Evolutionary conservation across 805 yeast genomes (phyloP).

Genomic region (Cyberlindnera galapagoensis): DNA sequence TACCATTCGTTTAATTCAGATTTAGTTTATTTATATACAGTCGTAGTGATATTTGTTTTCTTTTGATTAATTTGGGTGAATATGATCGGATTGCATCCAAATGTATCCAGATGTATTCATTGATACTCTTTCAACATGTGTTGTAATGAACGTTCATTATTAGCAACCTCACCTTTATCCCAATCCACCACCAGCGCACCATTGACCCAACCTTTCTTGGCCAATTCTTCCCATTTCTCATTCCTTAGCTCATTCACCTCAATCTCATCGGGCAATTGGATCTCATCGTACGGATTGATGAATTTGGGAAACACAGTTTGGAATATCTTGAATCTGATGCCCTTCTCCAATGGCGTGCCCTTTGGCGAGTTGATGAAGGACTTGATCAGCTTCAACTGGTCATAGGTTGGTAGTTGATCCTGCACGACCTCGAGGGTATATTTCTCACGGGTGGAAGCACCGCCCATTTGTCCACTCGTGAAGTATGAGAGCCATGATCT

Average conservation of each 20-base stretch:
- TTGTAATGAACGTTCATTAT: conserved; percentile 34
- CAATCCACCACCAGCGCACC: conserved; percentile 57
- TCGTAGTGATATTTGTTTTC: no score
- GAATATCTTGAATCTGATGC: conserved; percentile 11
- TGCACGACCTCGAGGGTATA: conserved; percentile 10
- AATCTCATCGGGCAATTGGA: conserved; percentile 7
- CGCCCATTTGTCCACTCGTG: no score
- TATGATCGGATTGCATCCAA: background rate
- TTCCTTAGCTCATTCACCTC: conserved; percentile 5
- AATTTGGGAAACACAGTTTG: conserved; percentile 18
- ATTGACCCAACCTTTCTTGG: conserved; percentile 24
- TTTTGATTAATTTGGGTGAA: background rate
- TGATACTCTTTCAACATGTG: conserved; percentile 10
- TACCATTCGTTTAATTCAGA: conserved; percentile 1
- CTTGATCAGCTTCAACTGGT: conserved; percentile 19
- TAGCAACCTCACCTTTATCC: conserved; percentile 51
- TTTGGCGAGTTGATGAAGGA: conserved; percentile 6
- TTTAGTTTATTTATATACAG: background rate
- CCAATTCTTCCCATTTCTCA: conserved; percentile 10
- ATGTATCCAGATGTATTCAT: background rate
- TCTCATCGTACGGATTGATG: conserved; percentile 8
- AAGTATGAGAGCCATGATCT: conserved; percentile 17
- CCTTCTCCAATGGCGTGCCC: background rate
- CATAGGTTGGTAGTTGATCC: conserved; percentile 20
- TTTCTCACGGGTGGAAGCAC: no score